phyloP scores from a whole-genome alignment of 2,329 filamentous ascomycete species.

The Fusarium haematococcum region DNA sequence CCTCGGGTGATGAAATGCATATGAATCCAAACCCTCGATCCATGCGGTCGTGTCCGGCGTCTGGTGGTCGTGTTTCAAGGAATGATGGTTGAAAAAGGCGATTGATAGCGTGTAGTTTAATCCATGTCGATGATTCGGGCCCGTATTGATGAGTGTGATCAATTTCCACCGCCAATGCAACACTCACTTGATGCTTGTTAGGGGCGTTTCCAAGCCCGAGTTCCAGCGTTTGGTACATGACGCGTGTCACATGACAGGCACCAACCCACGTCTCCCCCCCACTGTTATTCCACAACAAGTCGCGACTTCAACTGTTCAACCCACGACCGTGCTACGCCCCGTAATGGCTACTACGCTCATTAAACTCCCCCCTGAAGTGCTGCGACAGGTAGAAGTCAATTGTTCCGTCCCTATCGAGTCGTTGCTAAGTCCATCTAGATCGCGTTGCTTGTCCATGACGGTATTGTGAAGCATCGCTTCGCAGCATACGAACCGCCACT shows the following conservation, averaged over 20 bases:
- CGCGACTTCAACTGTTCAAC: neutral
- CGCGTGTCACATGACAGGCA: neutral
- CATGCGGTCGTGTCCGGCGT: neutral
- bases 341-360: neutral
- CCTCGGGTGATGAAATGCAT: neutral
- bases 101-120: neutral
- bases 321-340: neutral
- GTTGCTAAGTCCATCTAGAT: neutral
- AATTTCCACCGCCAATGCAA: neutral
- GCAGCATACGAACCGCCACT: neutral
- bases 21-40: neutral
- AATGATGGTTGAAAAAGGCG: neutral
- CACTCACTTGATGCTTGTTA: neutral
- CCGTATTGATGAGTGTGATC: neutral
- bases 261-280: neutral
- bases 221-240: neutral
- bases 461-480: neutral
- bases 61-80: neutral
- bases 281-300: neutral
- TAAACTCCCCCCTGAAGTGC: slow-evolving; percentile 3
- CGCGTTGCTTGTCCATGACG: neutral
- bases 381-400: neutral
- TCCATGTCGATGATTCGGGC: neutral
- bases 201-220: no score
- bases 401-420: no score